A percentile compares a stretch with the other conserved stretches of the same genome.
Conservation (phyloP, 306 rosid genomes). For the Citrullus colocynthis region DNA sequence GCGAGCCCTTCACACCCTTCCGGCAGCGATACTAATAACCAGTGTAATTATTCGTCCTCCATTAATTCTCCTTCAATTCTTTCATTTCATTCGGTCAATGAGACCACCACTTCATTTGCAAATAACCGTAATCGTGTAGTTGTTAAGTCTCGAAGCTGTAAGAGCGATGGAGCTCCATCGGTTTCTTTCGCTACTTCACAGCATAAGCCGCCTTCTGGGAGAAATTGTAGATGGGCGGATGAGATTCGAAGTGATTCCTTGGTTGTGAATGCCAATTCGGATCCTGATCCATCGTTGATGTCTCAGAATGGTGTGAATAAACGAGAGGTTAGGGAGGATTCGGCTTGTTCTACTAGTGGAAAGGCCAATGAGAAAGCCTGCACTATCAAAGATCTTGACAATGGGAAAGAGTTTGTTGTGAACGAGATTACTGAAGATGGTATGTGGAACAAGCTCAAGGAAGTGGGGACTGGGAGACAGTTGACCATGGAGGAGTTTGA, state of each 20-base stretch:
- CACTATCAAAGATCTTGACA: constrained; percentile 82
- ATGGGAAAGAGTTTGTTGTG: constrained; percentile 88
- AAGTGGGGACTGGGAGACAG: constrained; percentile 82
- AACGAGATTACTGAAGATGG: constrained; percentile 77
- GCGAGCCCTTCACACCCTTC: not conserved
- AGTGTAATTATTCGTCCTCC: constrained; percentile 20
- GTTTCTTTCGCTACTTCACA: constrained; percentile 20
- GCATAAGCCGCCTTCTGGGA: constrained; percentile 55
- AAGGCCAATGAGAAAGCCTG: constrained; percentile 31
- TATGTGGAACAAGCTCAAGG: constrained; percentile 60
- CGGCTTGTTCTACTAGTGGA: constrained; percentile 17
- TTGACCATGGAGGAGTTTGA: constrained; percentile 96
- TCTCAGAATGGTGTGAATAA: constrained; percentile 7
- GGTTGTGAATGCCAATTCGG: constrained; percentile 16
- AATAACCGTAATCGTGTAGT: constrained; percentile 18
- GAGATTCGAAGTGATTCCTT: constrained; percentile 32
- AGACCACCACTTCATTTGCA: constrained; percentile 24
- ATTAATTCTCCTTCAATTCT: constrained; percentile 23
- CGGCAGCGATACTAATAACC: constrained; percentile 10
- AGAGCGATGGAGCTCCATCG: constrained; percentile 26
- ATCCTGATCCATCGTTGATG: not conserved
- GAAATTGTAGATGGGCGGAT: constrained; percentile 23
- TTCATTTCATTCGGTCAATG: constrained; percentile 20
- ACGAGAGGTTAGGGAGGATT: constrained; percentile 18
- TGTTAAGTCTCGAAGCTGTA: constrained; percentile 23